Evolutionary conservation across 1,284 basidiomycete genomes (phyloP), one percentile per base, ranked within the genome.

Genomic region (Agroathelia rolfsii): DNA sequence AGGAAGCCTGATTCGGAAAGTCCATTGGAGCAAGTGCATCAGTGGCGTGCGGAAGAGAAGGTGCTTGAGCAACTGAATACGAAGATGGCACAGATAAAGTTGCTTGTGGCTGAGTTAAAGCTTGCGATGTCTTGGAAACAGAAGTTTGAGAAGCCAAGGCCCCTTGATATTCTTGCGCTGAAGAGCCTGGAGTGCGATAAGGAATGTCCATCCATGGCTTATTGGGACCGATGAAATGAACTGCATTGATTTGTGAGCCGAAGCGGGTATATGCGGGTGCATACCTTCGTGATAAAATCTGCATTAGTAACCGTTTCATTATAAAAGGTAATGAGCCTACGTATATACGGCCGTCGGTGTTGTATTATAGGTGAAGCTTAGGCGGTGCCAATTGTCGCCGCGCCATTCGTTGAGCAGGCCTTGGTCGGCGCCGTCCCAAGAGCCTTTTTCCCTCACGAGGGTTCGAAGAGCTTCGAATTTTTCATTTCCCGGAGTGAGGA

Each of bases 261-360:
- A 86, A 96, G 25, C 90, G 83, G 50, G 82, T 80, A 56, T 95
- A 96, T 5, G 94, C 94, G 34, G 94, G 94, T 3, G 88, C 88
- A 59, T 95, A 97, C 28, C 87, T 89, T 49, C 13, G 37, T 41
- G 41, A 41, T 38, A 17, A 20, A 34, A 36, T 45, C 43, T 50
- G 50, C 37, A 46, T 40, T n/a, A 36, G 28, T 34, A 36, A 24
- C 44, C 34, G 17, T 28, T 43, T 44, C 35, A 47, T 41, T 39
- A 35, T 43, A 43, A 40, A 36, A 40, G 32, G 35, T 26, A 24
- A 13, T 33, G 43, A 16, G 69, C 84, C 66, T 52, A 92, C 78
- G 88, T 94, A 63, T 98, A 98, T 34, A 84, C 88, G 34, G 90
- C 89, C n/a, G 89, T 90, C 7, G 93, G 93, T 2, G 94, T 97